A percentile compares a stretch with the other conserved stretches of the same genome.
These are phyloP conservation scores for Jackrogersella minutella DNA, from an alignment of 495 filamentous ascomycete genomes.

Conservation along the genomic window DNA sequence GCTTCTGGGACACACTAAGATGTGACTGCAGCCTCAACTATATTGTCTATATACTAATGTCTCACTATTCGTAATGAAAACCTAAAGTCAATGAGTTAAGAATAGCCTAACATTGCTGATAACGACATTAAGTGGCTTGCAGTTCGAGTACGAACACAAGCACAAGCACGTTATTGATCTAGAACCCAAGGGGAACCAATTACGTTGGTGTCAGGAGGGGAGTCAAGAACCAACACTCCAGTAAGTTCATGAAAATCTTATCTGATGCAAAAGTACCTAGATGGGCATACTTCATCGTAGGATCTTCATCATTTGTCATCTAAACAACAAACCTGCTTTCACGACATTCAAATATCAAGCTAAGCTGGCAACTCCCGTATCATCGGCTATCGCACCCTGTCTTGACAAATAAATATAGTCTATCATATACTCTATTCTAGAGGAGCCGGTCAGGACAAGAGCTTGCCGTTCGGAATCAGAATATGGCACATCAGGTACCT, in stretches of 20 bases:
- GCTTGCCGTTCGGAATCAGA: background rate
- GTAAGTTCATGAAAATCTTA: background rate
- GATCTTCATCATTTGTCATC: background rate
- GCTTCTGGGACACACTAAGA: background rate
- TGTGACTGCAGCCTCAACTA: background rate
- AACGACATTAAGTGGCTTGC: background rate
- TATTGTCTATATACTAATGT: background rate
- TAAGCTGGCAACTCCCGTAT: background rate
- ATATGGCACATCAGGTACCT: background rate
- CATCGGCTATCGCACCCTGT: constrained; percentile 2
- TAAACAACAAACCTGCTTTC: background rate
- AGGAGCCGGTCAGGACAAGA: no score
- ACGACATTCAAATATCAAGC: background rate
- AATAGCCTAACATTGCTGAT: no score
- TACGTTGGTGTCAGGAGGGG: background rate
- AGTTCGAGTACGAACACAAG: no score
- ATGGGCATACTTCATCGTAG: no score
- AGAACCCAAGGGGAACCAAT: no score
- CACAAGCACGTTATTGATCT: no score
- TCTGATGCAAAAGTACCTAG: no score
- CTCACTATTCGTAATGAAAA: background rate
- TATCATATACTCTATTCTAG: background rate
- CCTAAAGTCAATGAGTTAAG: no score
- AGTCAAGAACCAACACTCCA: background rate
- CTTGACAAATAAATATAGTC: background rate